phyloP scores from a whole-genome alignment of 768 basidiomycete genomes.

The Dentipellis sp. region DNA sequence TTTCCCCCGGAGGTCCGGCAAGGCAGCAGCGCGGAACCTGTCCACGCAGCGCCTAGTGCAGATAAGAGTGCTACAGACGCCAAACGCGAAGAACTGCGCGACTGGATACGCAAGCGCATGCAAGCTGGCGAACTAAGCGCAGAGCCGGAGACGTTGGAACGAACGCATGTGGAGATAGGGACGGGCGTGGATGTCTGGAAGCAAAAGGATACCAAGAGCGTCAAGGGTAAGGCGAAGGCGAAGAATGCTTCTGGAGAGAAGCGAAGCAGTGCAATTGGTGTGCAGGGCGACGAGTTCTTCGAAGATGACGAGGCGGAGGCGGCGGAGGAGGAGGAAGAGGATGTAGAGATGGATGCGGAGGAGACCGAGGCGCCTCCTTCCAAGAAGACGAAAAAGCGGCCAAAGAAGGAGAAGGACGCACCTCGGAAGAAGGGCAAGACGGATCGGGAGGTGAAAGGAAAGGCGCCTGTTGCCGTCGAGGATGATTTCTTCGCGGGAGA shows the following conservation, averaged over 20 bases:
- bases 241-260: not conserved
- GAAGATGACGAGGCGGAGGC: constrained; percentile 16
- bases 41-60: not conserved
- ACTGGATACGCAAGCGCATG: constrained; percentile 54
- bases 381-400: not conserved
- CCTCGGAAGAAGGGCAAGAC: not conserved
- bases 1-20: constrained; percentile 64
- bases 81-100: constrained; percentile 49
- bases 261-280: not conserved
- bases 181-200: no score
- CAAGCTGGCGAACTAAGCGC: constrained; percentile 41
- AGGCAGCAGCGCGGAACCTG: constrained; percentile 3
- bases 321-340: not conserved
- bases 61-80: constrained; percentile 30
- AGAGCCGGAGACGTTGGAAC: constrained; percentile 44
- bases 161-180: no score
- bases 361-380: not conserved
- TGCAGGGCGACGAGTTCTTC: constrained; percentile 24
- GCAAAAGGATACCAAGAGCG: not conserved
- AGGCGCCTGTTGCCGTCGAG: no score
- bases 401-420: not conserved
- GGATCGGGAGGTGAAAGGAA: no score
- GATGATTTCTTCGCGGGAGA: no score
- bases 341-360: not conserved
- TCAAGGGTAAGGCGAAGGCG: not conserved